A percentile compares a stretch with the other conserved stretches of the same genome.
These are phyloP conservation scores for Solidago caesia DNA, from an alignment of 129 eudicot genomes.

Conservation along the genomic window DNA sequence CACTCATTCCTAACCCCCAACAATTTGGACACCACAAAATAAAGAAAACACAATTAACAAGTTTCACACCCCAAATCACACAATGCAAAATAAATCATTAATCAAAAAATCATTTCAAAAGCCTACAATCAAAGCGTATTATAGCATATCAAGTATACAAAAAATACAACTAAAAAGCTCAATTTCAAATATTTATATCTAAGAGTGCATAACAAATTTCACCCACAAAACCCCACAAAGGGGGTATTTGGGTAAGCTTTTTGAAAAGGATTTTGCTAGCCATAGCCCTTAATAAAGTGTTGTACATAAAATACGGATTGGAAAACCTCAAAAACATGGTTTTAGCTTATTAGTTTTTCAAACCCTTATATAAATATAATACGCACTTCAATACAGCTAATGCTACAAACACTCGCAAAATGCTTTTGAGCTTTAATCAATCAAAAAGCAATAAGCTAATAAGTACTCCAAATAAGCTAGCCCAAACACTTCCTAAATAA, in stretches of 20 bases:
- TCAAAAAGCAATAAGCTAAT: background rate
- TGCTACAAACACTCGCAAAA: too few relatives aligned
- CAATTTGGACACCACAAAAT: background rate
- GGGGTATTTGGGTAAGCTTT: background rate
- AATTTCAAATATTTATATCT: too few relatives aligned
- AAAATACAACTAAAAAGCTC: too few relatives aligned
- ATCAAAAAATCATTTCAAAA: background rate
- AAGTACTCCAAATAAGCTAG: background rate
- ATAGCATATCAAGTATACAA: too few relatives aligned
- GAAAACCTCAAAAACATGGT: too few relatives aligned
- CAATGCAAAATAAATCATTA: background rate
- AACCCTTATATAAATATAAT: too few relatives aligned
- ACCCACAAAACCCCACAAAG: too few relatives aligned
- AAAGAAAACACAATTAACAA: background rate
- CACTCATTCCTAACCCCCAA: background rate
- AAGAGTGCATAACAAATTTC: too few relatives aligned
- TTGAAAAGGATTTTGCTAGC: background rate
- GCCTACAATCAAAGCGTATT: background rate
- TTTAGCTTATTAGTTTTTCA: too few relatives aligned
- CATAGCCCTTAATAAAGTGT: too few relatives aligned
- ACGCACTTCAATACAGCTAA: too few relatives aligned
- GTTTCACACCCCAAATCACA: background rate
- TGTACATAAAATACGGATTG: too few relatives aligned
- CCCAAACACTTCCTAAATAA: background rate
- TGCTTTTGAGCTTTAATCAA: background rate